Evolutionary conservation across 495 filamentous ascomycete species (phyloP).

Genomic region (Haplographium delicatum): DNA sequence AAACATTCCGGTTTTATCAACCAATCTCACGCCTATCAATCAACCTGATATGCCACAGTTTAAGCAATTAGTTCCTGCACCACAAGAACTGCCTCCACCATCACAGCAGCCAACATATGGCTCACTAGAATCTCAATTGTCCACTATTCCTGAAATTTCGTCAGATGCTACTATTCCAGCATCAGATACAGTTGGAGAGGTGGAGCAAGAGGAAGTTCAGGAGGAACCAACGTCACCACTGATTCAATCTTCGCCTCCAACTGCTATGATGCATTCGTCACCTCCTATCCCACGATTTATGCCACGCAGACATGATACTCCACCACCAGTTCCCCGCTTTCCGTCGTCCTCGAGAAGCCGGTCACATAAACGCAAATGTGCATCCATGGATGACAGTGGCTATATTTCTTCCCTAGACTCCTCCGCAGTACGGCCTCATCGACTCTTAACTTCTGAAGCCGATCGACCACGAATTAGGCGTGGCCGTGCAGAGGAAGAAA

Average conservation of each 20-base stretch:
- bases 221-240: conserved; percentile 44
- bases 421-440: conserved; percentile 63
- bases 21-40: conserved; percentile 9
- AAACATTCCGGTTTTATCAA: conserved; percentile 12
- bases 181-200: conserved; percentile 68
- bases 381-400: conserved; percentile 84
- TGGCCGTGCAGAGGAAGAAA: conserved; percentile 91
- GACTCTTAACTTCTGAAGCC: conserved; percentile 66
- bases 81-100: conserved; percentile 13
- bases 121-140: conserved; percentile 11
- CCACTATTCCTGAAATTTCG: conserved; percentile 55
- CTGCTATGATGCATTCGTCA: conserved; percentile 64
- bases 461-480: conserved; percentile 76
- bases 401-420: conserved; percentile 98
- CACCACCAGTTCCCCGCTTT: conserved; percentile 62
- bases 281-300: conserved; percentile 69
- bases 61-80: conserved; percentile 19
- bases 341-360: conserved; percentile 50
- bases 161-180: conserved; percentile 94
- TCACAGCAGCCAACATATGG: conserved; percentile 9
- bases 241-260: conserved; percentile 44
- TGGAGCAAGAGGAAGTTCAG: conserved; percentile 48
- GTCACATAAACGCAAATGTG: conserved; percentile 65
- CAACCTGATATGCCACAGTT: conserved; percentile 13
- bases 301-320: conserved; percentile 62